These are phyloP conservation scores for Plasmopara viticola DNA, from an alignment of 352 stramenopile genomes.

Conservation along the genomic window DNA sequence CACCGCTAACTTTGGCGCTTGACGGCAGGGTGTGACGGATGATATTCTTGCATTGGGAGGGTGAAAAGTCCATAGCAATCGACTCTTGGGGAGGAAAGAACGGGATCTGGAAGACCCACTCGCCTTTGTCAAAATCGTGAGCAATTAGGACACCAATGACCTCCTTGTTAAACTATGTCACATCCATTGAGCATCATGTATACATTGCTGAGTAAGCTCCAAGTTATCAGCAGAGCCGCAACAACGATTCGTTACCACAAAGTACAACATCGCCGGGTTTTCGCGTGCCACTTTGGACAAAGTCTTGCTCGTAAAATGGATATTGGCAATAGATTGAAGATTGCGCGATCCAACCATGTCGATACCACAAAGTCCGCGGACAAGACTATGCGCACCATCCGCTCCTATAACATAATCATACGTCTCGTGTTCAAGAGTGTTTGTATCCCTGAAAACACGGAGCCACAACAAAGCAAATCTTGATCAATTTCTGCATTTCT, in stretches of 20 bases:
- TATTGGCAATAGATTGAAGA: constrained; percentile 91
- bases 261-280: constrained; percentile 92
- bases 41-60: constrained; percentile 46
- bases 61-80: constrained; percentile 55
- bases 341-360: constrained; percentile 63
- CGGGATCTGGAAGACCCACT: constrained; percentile 91
- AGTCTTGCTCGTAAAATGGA: constrained; percentile 88
- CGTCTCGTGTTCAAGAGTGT: constrained; percentile 30
- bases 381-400: constrained; percentile 86
- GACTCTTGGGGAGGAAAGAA: constrained; percentile 87
- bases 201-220: constrained; percentile 2
- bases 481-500: constrained; percentile 1
- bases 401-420: constrained; percentile 87
- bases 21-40: constrained; percentile 42
- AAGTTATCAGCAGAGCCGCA: neutral
- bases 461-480: neutral
- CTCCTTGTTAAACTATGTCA: constrained; percentile 62
- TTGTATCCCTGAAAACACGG: constrained; percentile 24
- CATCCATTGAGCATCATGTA: neutral
- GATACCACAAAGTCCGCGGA: constrained; percentile 66
- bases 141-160: constrained; percentile 90
- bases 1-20: constrained; percentile 5
- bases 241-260: constrained; percentile 51
- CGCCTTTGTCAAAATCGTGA: constrained; percentile 83
- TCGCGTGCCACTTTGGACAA: constrained; percentile 48